Base-by-base conservation (phyloP, 2,329 filamentous ascomycete species). In the Pseudonectria buxi region DNA sequence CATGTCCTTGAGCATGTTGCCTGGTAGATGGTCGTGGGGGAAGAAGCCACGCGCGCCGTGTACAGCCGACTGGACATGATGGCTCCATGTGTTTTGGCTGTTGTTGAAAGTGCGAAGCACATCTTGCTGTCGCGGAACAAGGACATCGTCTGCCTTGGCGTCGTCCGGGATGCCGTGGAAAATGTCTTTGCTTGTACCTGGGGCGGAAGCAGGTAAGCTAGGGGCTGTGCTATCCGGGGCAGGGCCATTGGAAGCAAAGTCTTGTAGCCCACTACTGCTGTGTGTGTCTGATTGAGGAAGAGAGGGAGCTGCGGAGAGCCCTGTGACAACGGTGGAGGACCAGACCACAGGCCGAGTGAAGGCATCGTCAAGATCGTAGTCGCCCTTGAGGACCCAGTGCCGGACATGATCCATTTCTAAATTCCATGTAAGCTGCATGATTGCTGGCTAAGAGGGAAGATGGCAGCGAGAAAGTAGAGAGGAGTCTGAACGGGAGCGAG, bases 381-480 rank as follows among this genome's bases (percentile, higher is more conserved):
- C 47, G 26, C 49, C 49, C 7, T 28, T 35, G 14, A 53, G 41
- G 42, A 53, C 49, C 50, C 50, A 53, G 41, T 50, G 48, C 47
- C 46, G 47, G 40, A 52, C 49, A 41, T 53, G 50, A 44, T 49
- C 50, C 45, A 53, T 46, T 33, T 36, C 47, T 30, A 46, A 44
- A 44, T 52, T 49, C 50, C 50, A 53, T n/a, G 44, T 48, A 39
- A 51, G 39, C 42, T 53, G 49, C 50, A 53, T 53, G 36, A 29
- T 43, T n/a, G n/a, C n/a, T n/a, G 40, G 35, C 31, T 33, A 28
- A 27, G 36, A 26, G n/a, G 26, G 33, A 36, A 28, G 37, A 28
- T 27, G 31, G 30, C 26, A 37, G 35, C 35, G 36, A 24, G 11
- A 30, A 36, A 30, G 13, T 16, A 18, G 24, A n/a, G 33, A 25